phyloP scores from a whole-genome alignment of 495 filamentous ascomycete species.

The Hyaloscypha finlandica region DNA sequence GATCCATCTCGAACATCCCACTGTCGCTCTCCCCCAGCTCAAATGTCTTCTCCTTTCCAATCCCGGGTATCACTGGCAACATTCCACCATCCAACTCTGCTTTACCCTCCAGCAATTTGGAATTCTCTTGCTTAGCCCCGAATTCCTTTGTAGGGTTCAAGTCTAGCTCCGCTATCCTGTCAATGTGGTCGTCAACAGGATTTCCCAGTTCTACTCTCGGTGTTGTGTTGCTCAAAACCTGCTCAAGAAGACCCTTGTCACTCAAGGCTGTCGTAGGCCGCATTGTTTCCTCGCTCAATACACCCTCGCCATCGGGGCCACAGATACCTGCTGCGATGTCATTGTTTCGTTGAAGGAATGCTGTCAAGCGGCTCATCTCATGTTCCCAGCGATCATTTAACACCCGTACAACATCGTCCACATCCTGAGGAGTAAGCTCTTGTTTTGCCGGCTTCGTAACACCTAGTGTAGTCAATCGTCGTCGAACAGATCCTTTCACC shows the following conservation, averaged over 20 bases:
- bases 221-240: conserved; percentile 32
- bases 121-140: not conserved
- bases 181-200: conserved; percentile 26
- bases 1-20: conserved; percentile 27
- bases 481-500: conserved; percentile 28
- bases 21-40: conserved; percentile 15
- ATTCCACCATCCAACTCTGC: conserved; percentile 7
- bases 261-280: conserved; percentile 30
- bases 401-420: conserved; percentile 54
- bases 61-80: conserved; percentile 1
- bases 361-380: conserved; percentile 55
- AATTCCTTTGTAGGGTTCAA: conserved; percentile 1
- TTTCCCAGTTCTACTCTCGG: conserved; percentile 29
- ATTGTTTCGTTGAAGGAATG: conserved; percentile 64
- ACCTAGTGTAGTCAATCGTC: conserved; percentile 30
- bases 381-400: conserved; percentile 64
- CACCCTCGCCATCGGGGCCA: conserved; percentile 4
- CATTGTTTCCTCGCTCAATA: conserved; percentile 25
- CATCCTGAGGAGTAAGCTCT: conserved; percentile 45
- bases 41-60: conserved; percentile 19
- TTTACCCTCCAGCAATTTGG: not conserved
- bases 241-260: conserved; percentile 30
- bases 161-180: conserved; percentile 4
- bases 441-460: conserved; percentile 28
- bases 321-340: conserved; percentile 44